Base-by-base conservation (phyloP, 352 stramenopile species). In the Hyaloperonospora brassicae region DNA sequence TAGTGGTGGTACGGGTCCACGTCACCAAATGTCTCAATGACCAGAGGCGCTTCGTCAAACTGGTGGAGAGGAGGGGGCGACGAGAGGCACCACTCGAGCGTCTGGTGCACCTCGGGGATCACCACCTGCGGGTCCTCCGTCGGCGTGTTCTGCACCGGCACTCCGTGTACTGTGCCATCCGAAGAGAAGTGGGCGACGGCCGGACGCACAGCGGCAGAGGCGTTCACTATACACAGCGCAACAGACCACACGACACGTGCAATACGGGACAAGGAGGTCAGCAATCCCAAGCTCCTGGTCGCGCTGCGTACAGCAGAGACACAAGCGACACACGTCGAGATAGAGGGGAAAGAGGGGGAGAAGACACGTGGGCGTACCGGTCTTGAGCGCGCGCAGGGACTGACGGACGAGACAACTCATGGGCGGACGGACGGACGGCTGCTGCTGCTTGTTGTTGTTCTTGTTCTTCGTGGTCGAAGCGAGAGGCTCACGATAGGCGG, bases 11-110 rank as follows among this genome's bases (percentile, higher is more conserved):
- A 84, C 34, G 84, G 84, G 70, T 94, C 84, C 47, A 90, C 72
- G 57, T 84, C 71, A 65, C 81, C 85, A 63, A 85, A 92, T 43
- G 83, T 93, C 70, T 95, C 85, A 36, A 95, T 83, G 62, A 95
- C 77, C 55, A 95, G 75, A 50, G 85, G 85, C 12, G 83, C 69
- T 59, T 95, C 85, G 31, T 92, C 81, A 56, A 95, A 95, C 79
- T 95, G 85, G 67, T 95, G 85, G 70, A 93, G 52, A 61, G 85
- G 85, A 61, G 85, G 81, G 12, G 85, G 85, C 60, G 81, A 89
- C 53, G 64, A 68, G 56, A 95, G 67, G 61, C 84, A 76, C 83
- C 83, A 95, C 68, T 95, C 85, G 17, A 95, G 70, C 44, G 81
- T 89, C 65, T 86, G 71, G 66, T 86, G 68, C 42, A 90, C 61